A percentile compares a stretch with the other conserved stretches of the same genome.
These are phyloP conservation scores for Talaromyces sp. DNA, from an alignment of 2,329 filamentous ascomycete genomes.

Conservation along the genomic window DNA sequence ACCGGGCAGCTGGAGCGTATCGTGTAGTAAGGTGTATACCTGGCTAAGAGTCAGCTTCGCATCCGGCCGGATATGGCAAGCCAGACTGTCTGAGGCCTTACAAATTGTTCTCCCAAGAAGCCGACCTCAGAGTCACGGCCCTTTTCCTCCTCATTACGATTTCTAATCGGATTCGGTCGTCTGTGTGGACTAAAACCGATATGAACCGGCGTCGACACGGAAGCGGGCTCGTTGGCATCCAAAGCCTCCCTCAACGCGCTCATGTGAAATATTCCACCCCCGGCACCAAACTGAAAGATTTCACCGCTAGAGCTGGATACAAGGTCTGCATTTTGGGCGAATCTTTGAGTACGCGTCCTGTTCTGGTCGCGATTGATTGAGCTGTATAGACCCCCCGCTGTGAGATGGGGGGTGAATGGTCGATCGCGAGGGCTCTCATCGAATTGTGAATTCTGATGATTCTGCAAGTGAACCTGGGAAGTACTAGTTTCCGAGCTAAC, in stretches of 20 bases:
- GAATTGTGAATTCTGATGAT: neutral
- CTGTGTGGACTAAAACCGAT: neutral
- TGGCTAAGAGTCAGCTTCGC: neutral
- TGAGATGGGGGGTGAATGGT: neutral
- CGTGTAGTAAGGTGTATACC: constrained; percentile 15
- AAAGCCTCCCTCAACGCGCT: neutral
- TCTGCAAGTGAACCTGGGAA: neutral
- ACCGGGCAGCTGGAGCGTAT: constrained; percentile 12
- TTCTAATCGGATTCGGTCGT: neutral
- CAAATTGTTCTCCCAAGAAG: neutral
- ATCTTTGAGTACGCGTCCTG: neutral
- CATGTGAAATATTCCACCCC: neutral
- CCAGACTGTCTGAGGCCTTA: neutral
- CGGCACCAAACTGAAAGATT: neutral
- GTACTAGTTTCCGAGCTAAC: neutral
- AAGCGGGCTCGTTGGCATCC: neutral
- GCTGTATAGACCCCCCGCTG: neutral
- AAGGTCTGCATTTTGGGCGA: neutral
- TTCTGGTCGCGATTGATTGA: neutral
- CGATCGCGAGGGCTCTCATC: neutral
- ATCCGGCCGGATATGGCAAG: neutral
- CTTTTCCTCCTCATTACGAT: neutral
- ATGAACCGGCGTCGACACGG: neutral
- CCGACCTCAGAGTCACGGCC: neutral
- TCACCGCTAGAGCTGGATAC: neutral